Conservation (phyloP, 164 flowering plant genomes). For the Akebia trifoliata region DNA sequence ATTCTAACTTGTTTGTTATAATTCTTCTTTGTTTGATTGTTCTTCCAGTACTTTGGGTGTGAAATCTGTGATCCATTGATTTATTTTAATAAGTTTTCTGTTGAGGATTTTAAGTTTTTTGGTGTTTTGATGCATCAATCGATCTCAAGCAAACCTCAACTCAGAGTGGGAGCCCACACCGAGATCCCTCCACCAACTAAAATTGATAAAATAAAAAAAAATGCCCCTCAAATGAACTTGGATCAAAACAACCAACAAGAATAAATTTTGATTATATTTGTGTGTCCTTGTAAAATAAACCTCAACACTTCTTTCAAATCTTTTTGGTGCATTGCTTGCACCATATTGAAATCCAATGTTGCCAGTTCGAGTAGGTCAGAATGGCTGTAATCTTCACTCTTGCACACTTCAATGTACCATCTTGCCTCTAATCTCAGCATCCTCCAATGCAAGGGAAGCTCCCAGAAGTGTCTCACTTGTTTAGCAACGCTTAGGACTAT, state of each 20-base stretch:
- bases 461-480: neutral
- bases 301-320: slow-evolving; percentile 20
- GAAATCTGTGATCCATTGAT: no score
- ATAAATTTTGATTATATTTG: neutral
- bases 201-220: neutral
- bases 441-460: slow-evolving; percentile 17
- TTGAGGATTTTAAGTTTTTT: no score
- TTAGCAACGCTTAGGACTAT: neutral
- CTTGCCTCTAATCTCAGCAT: slow-evolving; percentile 14
- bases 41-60: no score
- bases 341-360: slow-evolving; percentile 21
- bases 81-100: no score
- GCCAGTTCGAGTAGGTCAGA: slow-evolving; percentile 12
- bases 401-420: slow-evolving; percentile 4
- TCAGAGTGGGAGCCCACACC: slow-evolving; percentile 22
- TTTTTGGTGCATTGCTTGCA: slow-evolving; percentile 22
- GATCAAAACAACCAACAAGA: no score
- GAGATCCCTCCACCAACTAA: slow-evolving; percentile 16
- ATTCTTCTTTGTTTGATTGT: no score
- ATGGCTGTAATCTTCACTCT: neutral
- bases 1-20: no score
- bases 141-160: slow-evolving; percentile 37
- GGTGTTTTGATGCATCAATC: no score
- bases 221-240: neutral
- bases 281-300: slow-evolving; percentile 14